These are phyloP conservation scores for Manihot esculenta DNA, from an alignment of 441 rosid genomes.

Conservation along the genomic window DNA sequence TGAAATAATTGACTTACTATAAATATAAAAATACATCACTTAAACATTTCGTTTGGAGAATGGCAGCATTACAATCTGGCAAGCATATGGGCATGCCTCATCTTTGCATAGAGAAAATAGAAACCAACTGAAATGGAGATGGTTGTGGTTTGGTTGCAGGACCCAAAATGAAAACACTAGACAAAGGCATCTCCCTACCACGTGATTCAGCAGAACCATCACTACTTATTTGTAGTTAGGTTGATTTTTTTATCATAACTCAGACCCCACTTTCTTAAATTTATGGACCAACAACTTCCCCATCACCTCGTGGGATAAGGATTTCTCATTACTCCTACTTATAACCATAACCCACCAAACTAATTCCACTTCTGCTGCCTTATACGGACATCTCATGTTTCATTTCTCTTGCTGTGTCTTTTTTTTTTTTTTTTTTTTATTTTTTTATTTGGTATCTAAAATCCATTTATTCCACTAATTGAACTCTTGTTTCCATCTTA, in stretches of 20 bases:
- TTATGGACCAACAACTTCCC: slow-evolving; percentile 3
- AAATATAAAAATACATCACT: no score
- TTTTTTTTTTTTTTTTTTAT: background rate
- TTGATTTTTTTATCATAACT: background rate
- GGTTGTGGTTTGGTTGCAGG: background rate
- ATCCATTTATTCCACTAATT: no score
- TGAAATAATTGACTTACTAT: no score
- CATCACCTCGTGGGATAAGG: slow-evolving; percentile 1
- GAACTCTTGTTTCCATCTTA: background rate
- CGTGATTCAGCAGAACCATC: background rate
- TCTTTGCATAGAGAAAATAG: background rate
- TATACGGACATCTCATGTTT: background rate
- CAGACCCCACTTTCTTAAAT: slow-evolving; percentile 13
- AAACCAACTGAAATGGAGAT: no score
- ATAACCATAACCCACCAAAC: background rate
- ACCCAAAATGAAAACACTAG: background rate
- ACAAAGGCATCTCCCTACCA: background rate
- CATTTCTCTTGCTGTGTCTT: background rate
- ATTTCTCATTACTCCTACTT: background rate
- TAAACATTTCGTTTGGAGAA: no score
- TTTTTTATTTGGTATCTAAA: no score
- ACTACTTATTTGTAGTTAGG: background rate
- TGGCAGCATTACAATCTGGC: slow-evolving; percentile 4
- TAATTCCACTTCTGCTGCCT: background rate
- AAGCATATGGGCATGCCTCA: slow-evolving; percentile 3